phyloP scores from a whole-genome alignment of 176 grass and related monocot genomes.

The Zoysia pacifica region DNA sequence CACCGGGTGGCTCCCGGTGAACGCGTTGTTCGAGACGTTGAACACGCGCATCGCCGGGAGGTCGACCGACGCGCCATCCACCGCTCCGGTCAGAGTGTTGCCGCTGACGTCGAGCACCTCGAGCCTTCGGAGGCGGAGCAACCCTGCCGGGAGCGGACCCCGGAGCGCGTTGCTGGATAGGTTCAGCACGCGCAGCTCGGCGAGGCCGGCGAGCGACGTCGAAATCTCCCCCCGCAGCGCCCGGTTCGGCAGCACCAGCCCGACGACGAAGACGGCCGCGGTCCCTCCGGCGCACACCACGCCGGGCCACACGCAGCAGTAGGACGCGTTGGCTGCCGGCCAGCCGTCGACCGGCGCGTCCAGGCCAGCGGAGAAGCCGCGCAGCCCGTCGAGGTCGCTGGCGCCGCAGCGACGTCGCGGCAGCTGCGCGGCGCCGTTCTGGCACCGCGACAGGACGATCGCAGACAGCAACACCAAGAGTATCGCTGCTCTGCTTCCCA shows the following conservation, averaged over 20 bases:
- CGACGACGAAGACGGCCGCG: slow-evolving; percentile 23
- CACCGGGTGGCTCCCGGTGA: slow-evolving; percentile 44
- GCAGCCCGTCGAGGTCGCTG: slow-evolving; percentile 35
- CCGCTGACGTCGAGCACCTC: slow-evolving; percentile 48
- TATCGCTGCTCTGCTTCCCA: background rate
- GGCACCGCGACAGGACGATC: background rate
- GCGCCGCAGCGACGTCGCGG: background rate
- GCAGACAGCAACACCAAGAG: background rate
- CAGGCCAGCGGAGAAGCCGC: slow-evolving; percentile 35
- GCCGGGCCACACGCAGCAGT: slow-evolving; percentile 50
- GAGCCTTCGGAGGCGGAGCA: slow-evolving; percentile 44
- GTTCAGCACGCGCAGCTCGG: slow-evolving; percentile 53
- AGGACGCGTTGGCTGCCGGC: background rate
- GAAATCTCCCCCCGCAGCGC: slow-evolving; percentile 35
- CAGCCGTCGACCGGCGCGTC: slow-evolving; percentile 31
- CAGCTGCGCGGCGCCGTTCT: background rate
- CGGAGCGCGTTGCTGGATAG: slow-evolving; percentile 56
- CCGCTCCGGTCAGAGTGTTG: slow-evolving; percentile 21
- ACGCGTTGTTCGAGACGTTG: slow-evolving; percentile 59
- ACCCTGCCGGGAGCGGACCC: slow-evolving; percentile 35
- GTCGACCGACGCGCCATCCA: background rate
- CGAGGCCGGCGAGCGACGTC: slow-evolving; percentile 36
- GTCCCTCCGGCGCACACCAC: slow-evolving; percentile 5
- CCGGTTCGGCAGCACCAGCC: slow-evolving; percentile 40
- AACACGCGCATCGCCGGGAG: slow-evolving; percentile 42